These are phyloP conservation scores for Hymenoscyphus scutula DNA, from an alignment of 2,329 filamentous ascomycete species.

Conservation along the genomic window DNA sequence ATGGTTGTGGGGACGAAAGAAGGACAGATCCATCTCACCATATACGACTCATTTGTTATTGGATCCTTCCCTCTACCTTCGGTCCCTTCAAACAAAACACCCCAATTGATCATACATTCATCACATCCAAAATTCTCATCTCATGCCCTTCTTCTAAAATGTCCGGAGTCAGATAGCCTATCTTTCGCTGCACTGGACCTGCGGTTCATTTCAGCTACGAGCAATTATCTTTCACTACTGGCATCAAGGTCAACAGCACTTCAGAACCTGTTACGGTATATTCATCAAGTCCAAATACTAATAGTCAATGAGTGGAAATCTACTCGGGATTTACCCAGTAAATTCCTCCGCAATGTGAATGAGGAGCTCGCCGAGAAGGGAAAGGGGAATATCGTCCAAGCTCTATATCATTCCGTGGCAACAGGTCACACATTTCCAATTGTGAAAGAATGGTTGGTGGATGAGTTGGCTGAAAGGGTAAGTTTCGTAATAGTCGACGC, in stretches of 20 bases:
- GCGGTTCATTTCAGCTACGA: conserved; percentile 75
- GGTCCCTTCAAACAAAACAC: conserved; percentile 28
- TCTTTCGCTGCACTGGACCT: conserved; percentile 76
- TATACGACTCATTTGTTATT: conserved; percentile 83
- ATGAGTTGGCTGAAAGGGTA: conserved; percentile 77
- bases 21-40: conserved; percentile 71
- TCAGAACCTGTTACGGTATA: conserved; percentile 82
- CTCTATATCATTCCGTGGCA: conserved; percentile 78
- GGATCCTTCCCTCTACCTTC: conserved; percentile 57
- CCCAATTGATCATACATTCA: conserved; percentile 54
- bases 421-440: conserved; percentile 76
- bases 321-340: conserved; percentile 71
- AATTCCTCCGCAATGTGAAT: conserved; percentile 75
- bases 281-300: conserved; percentile 75
- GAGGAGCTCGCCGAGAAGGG: conserved; percentile 68
- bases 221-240: conserved; percentile 77
- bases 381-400: conserved; percentile 67
- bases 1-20: conserved; percentile 72
- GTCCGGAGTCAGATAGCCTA: conserved; percentile 44
- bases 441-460: conserved; percentile 84
- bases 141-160: conserved; percentile 65
- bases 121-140: conserved; percentile 74
- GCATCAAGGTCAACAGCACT: conserved; percentile 84
- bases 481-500: conserved; percentile 30
- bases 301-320: conserved; percentile 82